Evolutionary conservation across 352 stramenopile genomes (phyloP), one percentile per base, ranked within the genome.

Genomic region (Phytophthora fragariae): DNA sequence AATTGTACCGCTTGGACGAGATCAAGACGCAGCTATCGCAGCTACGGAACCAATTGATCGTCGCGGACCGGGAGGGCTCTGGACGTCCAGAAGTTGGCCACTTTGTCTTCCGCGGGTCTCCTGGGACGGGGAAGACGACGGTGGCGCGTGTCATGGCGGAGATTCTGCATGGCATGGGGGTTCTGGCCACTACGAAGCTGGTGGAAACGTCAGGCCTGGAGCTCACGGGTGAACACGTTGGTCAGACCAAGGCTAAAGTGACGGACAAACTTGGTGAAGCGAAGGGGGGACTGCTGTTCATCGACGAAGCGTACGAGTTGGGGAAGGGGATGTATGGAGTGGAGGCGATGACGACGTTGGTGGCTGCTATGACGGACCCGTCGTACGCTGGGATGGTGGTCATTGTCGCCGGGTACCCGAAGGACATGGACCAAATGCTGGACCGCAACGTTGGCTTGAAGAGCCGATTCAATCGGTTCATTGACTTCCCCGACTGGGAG

Each of bases 261-360:
- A 82, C 83, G 11, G 77, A 89, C n/a, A 88, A 98, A 56, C 76
- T 98, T 3, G 87, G 93, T 6, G 82, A 98, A 69, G 95, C 95
- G 2, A 85, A 89, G 24, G 97, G 96, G 9, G 95, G 92, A 27
- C 83, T 99, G 44, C 71, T 99, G 27, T 98, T 99, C 69, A 91
- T 98, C 44, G 90, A 98, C 69, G 95, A 99, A 70, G 89, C 93
- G 7, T 98, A 98, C 65, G 95, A 92, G 31, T 62, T 98, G 8
- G 87, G 96, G 0, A 96, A 96, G 77, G 90, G 80, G 8, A 62
- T 46, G 2, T 97, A 79, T 70, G 89, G 86, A 15, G 92, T 92
- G 39, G 92, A 98, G 70, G 94, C 92, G 1, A 96, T 97, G 82
- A 95, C 96, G 62, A 93, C 90, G 24, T 62, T 98, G 4, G 88